A percentile compares a stretch with the other conserved stretches of the same genome.
Conservation (phyloP, 2,329 filamentous ascomycete species). For the Sphaerulina musiva region DNA sequence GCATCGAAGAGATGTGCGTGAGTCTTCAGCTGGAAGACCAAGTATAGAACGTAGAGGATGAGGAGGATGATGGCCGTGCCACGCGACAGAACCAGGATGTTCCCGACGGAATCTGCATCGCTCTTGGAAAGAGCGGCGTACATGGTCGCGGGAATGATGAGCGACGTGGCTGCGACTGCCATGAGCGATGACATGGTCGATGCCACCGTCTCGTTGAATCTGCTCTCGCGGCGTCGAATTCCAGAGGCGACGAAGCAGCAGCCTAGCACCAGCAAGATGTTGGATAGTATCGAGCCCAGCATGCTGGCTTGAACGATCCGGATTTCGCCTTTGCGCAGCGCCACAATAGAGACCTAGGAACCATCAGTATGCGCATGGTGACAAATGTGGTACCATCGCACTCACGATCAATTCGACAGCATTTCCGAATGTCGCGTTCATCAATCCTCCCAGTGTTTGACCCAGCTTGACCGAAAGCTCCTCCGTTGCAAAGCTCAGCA, state of each 20-base stretch:
- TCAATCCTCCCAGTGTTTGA: conserved; percentile 64
- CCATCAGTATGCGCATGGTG: neutral
- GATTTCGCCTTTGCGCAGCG: conserved; percentile 76
- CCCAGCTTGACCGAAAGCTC: conserved; percentile 67
- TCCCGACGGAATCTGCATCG: conserved; percentile 37
- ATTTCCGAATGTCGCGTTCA: conserved; percentile 74
- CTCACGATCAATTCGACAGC: conserved; percentile 66
- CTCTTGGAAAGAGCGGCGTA: conserved; percentile 42
- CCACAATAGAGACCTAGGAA: conserved; percentile 67
- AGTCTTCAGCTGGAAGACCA: conserved; percentile 50
- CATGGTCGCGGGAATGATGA: conserved; percentile 50
- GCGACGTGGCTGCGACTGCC: conserved; percentile 49
- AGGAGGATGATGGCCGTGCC: conserved; percentile 51
- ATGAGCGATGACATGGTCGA: conserved; percentile 64
- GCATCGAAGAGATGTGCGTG: conserved; percentile 45
- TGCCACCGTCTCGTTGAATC: conserved; percentile 68
- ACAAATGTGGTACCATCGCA: neutral
- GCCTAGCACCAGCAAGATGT: conserved; percentile 68
- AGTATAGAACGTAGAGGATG: conserved; percentile 48
- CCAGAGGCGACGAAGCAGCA: conserved; percentile 50
- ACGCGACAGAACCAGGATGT: conserved; percentile 47
- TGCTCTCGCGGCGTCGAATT: conserved; percentile 39
- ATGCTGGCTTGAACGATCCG: conserved; percentile 97
- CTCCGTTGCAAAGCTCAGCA: conserved; percentile 71
- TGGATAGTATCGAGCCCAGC: conserved; percentile 92